Evolutionary conservation across 768 basidiomycete genomes (phyloP).

Genomic region (Sporobolomyces pararoseus): DNA sequence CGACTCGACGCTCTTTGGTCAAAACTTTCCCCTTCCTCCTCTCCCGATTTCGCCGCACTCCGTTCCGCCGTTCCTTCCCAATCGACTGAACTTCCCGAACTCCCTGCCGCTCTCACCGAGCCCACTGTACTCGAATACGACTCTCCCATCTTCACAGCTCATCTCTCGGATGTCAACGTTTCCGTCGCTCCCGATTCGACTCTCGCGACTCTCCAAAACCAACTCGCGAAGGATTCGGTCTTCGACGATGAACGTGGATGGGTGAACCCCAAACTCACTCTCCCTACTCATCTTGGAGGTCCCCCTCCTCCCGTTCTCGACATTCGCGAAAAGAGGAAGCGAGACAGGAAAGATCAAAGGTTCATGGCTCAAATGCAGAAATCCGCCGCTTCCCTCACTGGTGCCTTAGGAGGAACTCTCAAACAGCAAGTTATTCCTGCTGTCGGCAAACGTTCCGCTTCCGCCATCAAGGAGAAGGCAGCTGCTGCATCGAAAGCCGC

Average conservation of each 20-base stretch:
- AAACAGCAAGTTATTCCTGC: slow-evolving; percentile 59
- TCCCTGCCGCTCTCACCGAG: neutral
- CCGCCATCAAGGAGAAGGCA: slow-evolving; percentile 26
- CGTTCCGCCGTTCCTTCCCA: slow-evolving; percentile 43
- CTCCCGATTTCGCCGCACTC: slow-evolving; percentile 47
- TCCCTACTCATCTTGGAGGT: slow-evolving; percentile 60
- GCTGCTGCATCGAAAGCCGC: slow-evolving; percentile 9
- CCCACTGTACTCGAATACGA: slow-evolving; percentile 51
- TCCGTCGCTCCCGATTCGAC: slow-evolving; percentile 39
- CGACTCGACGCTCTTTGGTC: slow-evolving; percentile 42
- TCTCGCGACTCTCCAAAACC: slow-evolving; percentile 30
- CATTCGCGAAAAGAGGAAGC: slow-evolving; percentile 51
- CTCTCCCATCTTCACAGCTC: slow-evolving; percentile 46
- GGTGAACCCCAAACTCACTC: slow-evolving; percentile 35
- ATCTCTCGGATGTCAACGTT: slow-evolving; percentile 50
- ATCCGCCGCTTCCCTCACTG: slow-evolving; percentile 63
- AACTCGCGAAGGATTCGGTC: slow-evolving; percentile 14
- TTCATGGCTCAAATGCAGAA: slow-evolving; percentile 60
- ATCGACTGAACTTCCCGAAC: slow-evolving; percentile 25
- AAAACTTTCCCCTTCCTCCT: slow-evolving; percentile 31
- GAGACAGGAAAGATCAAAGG: slow-evolving; percentile 56
- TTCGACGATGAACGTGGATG: slow-evolving; percentile 33
- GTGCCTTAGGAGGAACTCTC: slow-evolving; percentile 59
- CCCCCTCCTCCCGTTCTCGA: slow-evolving; percentile 49
- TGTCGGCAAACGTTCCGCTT: slow-evolving; percentile 46